These are phyloP conservation scores for Poa annua DNA, from an alignment of 176 grass and related monocot species.

Conservation along the genomic window DNA sequence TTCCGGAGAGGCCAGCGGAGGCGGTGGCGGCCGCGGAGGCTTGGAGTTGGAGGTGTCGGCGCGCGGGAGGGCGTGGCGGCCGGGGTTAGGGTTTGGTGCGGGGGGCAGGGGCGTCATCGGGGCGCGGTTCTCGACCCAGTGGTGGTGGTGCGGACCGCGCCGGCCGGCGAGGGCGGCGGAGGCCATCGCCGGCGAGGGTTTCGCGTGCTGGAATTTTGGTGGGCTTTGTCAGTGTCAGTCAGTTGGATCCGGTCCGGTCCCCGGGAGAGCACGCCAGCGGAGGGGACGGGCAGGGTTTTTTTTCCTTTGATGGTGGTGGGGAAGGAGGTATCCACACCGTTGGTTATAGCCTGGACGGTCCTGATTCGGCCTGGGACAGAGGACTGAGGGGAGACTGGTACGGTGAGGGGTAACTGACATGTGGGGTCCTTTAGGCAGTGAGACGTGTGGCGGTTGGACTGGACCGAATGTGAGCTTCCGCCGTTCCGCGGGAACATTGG, in stretches of 20 bases:
- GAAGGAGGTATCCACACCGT: background rate
- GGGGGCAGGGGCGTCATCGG: constrained; percentile 40
- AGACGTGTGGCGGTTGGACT: background rate
- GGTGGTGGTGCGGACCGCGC: constrained; percentile 49
- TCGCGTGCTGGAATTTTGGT: background rate
- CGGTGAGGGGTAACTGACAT: background rate
- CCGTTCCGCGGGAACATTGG: constrained; percentile 40
- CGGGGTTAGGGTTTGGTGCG: constrained; percentile 66
- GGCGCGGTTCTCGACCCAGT: constrained; percentile 53
- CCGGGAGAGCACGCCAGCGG: background rate
- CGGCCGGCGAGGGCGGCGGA: constrained; percentile 73
- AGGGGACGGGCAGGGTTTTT: background rate
- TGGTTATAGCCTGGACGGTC: rapidly evolving
- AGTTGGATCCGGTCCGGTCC: constrained; percentile 48
- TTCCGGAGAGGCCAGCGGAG: background rate
- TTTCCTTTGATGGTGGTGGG: background rate
- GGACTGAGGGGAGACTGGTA: background rate
- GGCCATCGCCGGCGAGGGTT: constrained; percentile 65
- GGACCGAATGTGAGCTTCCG: background rate
- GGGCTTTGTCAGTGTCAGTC: constrained; percentile 36
- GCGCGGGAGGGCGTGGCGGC: constrained; percentile 22
- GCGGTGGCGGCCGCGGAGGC: background rate
- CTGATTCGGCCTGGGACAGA: background rate
- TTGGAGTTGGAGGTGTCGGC: constrained; percentile 23
- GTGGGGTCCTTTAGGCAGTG: constrained; percentile 17